Evolutionary conservation across 768 basidiomycete species (phyloP).

Genomic region (Tylopilus vinaceipallidus): DNA sequence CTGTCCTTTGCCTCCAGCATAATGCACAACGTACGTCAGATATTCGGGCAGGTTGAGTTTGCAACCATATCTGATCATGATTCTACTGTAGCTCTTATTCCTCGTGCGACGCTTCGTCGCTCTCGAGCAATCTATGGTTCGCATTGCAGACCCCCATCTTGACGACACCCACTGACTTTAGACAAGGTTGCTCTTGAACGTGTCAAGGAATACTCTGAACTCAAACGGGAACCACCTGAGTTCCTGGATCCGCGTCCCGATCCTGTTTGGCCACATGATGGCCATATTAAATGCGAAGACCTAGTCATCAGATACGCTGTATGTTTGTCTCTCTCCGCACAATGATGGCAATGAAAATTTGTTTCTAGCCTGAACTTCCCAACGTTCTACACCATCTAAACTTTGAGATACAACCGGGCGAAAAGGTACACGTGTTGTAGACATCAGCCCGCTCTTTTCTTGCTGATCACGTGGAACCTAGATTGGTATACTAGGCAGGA

Average conservation of each 20-base stretch:
- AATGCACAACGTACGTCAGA: slow-evolving; percentile 53
- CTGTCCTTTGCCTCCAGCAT: slow-evolving; percentile 81
- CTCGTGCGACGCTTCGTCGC: slow-evolving; percentile 81
- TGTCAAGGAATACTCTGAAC: slow-evolving; percentile 87
- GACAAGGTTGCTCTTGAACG: slow-evolving; percentile 78
- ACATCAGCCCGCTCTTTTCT: neutral
- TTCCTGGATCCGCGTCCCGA: slow-evolving; percentile 84
- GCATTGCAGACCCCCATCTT: neutral
- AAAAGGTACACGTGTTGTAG: slow-evolving; percentile 51
- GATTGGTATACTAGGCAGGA: slow-evolving; percentile 72
- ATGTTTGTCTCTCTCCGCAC: slow-evolving; percentile 24
- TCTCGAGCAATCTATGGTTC: slow-evolving; percentile 89
- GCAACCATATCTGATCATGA: slow-evolving; percentile 17
- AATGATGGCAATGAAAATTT: neutral
- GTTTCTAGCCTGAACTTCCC: slow-evolving; percentile 73
- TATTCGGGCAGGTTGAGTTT: neutral
- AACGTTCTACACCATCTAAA: slow-evolving; percentile 78
- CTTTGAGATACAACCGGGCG: slow-evolving; percentile 69
- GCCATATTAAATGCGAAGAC: slow-evolving; percentile 67
- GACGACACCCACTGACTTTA: slow-evolving; percentile 1
- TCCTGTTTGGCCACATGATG: slow-evolving; percentile 72
- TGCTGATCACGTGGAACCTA: slow-evolving; percentile 23
- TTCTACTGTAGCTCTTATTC: slow-evolving; percentile 49
- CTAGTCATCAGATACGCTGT: slow-evolving; percentile 80
- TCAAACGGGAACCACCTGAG: slow-evolving; percentile 76